These are phyloP conservation scores for Geosmithia putterillii DNA, from an alignment of 2,329 filamentous ascomycete genomes.

Conservation along the genomic window DNA sequence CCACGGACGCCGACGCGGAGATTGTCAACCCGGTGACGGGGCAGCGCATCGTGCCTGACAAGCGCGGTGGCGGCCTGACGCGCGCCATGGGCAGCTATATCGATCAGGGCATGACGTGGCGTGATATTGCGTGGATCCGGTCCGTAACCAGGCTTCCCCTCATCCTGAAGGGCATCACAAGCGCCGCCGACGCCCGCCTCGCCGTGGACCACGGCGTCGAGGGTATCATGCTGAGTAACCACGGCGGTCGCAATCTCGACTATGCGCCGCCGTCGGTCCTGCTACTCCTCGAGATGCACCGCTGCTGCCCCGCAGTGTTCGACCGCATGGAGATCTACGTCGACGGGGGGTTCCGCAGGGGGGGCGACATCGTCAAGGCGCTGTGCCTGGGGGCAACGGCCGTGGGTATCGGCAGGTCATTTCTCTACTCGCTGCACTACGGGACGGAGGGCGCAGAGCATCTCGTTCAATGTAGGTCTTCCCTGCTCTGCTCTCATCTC, in stretches of 20 bases:
- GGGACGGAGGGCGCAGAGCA: slow-evolving; percentile 2
- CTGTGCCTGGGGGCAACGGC: slow-evolving; percentile 52
- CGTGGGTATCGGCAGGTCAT: slow-evolving; percentile 49
- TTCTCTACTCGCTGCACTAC: slow-evolving; percentile 28
- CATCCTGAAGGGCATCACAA: slow-evolving; percentile 15
- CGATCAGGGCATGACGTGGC: slow-evolving; percentile 45
- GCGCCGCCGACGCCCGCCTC: slow-evolving; percentile 13
- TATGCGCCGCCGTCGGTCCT: slow-evolving; percentile 10
- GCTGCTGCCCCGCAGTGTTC: slow-evolving; percentile 47
- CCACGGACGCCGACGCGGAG: neutral
- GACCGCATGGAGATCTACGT: slow-evolving; percentile 47
- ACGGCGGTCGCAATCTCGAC: slow-evolving; percentile 49
- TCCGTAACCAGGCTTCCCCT: slow-evolving; percentile 26
- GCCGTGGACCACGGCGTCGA: slow-evolving; percentile 49
- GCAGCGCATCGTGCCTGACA: slow-evolving; percentile 17
- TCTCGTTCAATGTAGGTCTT: slow-evolving; percentile 1
- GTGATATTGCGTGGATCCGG: slow-evolving; percentile 52
- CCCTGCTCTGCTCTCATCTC: no score
- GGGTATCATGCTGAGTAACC: slow-evolving; percentile 59
- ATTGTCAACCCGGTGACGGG: slow-evolving; percentile 1
- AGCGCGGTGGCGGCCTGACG: slow-evolving; percentile 39
- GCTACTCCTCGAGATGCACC: slow-evolving; percentile 46
- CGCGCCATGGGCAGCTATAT: slow-evolving; percentile 42
- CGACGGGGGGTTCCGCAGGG: slow-evolving; percentile 53
- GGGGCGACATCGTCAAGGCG: slow-evolving; percentile 56